A percentile compares a stretch with the other conserved stretches of the same genome.
Evolutionary conservation across 169 alveolate genomes (phyloP).

Genomic region (Amoebophrya sp.): DNA sequence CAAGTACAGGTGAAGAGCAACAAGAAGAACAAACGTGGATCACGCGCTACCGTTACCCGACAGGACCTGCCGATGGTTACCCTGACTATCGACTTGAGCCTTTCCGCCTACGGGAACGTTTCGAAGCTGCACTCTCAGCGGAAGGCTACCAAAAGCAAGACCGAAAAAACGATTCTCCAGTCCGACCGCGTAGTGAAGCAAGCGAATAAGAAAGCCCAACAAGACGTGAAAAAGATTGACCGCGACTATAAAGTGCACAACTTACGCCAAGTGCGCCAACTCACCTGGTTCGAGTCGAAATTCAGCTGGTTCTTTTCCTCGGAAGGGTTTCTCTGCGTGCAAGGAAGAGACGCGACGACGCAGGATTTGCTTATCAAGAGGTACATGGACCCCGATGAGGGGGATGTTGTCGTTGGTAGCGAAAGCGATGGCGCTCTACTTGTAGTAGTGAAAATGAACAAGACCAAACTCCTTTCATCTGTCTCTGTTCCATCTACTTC

Average conservation of each 20-base stretch:
- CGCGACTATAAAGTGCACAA: neutral
- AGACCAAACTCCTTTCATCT: too few species aligned
- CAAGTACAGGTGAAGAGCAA: neutral
- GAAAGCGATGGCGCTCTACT: neutral
- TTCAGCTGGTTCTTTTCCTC: neutral
- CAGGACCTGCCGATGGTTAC: conserved; percentile 16
- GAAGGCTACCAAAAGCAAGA: neutral
- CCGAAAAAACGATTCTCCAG: neutral
- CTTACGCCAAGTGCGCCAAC: neutral
- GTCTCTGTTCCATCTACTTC: too few species aligned
- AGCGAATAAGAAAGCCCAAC: neutral
- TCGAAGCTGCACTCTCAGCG: neutral
- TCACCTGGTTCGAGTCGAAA: conserved; percentile 18
- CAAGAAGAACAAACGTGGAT: neutral
- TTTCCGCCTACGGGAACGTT: neutral
- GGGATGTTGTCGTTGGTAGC: neutral
- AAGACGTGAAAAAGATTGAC: neutral
- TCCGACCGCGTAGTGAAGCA: neutral
- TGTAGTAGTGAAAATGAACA: neutral
- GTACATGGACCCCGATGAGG: neutral
- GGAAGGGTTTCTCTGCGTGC: neutral
- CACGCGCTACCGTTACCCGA: neutral
- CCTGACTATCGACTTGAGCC: neutral
- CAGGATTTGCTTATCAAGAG: neutral
- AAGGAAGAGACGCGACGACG: conserved; percentile 12